Percentiles rank a stretch among this genome's conserved stretches.
These are phyloP conservation scores for Scytalidium lignicola DNA, from an alignment of 2,329 filamentous ascomycete genomes.

Conservation along the genomic window DNA sequence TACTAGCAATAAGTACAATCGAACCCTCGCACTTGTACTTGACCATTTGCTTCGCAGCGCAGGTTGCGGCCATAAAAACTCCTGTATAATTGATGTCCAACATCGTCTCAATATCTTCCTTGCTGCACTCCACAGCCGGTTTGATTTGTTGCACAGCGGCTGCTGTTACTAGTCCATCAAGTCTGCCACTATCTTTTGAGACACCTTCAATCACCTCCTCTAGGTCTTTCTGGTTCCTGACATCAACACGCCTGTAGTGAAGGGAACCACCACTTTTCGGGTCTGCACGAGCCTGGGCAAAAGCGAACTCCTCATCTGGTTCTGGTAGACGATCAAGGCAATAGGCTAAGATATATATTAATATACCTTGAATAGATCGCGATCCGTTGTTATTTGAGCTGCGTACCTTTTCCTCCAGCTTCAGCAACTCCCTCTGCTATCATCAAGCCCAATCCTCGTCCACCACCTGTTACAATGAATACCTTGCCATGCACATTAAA, in stretches of 20 bases:
- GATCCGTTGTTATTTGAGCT: background rate
- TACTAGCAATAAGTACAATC: constrained; percentile 61
- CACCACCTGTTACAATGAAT: constrained; percentile 64
- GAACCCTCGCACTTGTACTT: constrained; percentile 37
- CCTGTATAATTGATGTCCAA: constrained; percentile 67
- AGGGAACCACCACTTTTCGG: constrained; percentile 54
- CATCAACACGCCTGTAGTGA: constrained; percentile 63
- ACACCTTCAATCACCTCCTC: constrained; percentile 55
- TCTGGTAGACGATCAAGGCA: constrained; percentile 37
- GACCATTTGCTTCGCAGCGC: constrained; percentile 55
- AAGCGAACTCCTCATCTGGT: constrained; percentile 33
- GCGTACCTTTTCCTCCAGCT: constrained; percentile 58
- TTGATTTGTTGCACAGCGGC: constrained; percentile 66
- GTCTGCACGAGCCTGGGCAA: constrained; percentile 52
- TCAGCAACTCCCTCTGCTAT: constrained; percentile 67
- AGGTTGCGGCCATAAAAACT: constrained; percentile 64
- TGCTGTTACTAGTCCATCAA: constrained; percentile 66
- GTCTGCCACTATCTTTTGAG: constrained; percentile 51
- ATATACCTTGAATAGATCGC: constrained; percentile 3
- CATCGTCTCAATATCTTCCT: constrained; percentile 45
- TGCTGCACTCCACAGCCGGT: constrained; percentile 60
- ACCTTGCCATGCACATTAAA: constrained; percentile 61
- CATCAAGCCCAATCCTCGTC: constrained; percentile 62
- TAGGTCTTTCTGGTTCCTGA: constrained; percentile 54
- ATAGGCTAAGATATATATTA: constrained; percentile 27